Evolutionary conservation across 352 stramenopile species (phyloP).

Genomic region (Globisporangium sylvaticum): DNA sequence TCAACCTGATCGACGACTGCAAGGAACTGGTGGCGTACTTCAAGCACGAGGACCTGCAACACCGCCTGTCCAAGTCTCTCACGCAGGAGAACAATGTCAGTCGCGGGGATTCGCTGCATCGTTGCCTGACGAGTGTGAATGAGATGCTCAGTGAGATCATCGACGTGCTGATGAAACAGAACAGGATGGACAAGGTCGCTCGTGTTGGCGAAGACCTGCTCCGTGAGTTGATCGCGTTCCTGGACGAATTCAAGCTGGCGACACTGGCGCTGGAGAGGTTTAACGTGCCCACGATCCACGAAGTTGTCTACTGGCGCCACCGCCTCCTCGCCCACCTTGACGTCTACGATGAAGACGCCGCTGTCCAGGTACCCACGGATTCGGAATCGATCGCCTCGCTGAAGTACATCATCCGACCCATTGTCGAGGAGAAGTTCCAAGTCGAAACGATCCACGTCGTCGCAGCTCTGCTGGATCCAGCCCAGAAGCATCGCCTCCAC

Average conservation of each 20-base stretch:
- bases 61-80: background rate
- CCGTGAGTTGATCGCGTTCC: background rate
- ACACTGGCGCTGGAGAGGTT: background rate
- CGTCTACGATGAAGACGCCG: background rate
- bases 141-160: conserved; percentile 1
- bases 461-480: background rate
- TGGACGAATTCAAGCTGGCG: background rate
- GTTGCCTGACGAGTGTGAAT: background rate
- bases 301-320: conserved; percentile 6
- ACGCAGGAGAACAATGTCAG: background rate
- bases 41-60: background rate
- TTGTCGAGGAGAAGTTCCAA: background rate
- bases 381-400: background rate
- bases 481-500: background rate
- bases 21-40: conserved; percentile 1
- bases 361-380: background rate
- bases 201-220: background rate
- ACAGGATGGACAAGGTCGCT: background rate
- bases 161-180: background rate
- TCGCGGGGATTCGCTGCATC: background rate
- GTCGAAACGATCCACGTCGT: background rate
- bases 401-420: background rate
- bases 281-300: background rate
- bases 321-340: background rate
- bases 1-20: conserved; percentile 5